A percentile compares a stretch with the other conserved stretches of the same genome.
Conservation (phyloP, 139 green algal genomes). For the Chlamydomonas sp. region DNA sequence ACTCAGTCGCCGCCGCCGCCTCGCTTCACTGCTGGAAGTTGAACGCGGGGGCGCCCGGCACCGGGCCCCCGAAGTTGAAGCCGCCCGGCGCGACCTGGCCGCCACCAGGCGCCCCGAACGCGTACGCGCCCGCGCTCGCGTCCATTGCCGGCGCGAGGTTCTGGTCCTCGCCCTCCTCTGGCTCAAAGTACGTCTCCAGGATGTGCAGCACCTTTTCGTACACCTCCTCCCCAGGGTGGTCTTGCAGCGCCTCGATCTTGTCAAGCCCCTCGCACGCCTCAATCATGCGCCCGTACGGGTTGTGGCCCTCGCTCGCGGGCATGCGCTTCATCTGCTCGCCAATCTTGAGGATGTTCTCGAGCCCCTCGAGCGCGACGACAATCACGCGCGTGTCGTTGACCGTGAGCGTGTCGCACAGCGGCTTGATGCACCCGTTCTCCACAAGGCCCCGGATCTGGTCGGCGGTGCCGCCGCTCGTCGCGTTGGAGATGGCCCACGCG, state of each 20-base stretch:
- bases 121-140: constrained; percentile 13
- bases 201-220: constrained; percentile 97
- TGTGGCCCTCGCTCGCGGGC: constrained; percentile 46
- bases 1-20: too few species aligned
- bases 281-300: constrained; percentile 82
- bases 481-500: constrained; percentile 98
- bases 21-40: constrained; percentile 12
- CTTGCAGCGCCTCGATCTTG: constrained; percentile 91
- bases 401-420: constrained; percentile 92
- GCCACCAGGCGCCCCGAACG: constrained; percentile 17
- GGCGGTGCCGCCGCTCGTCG: constrained; percentile 83
- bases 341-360: constrained; percentile 99
- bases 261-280: constrained; percentile 96
- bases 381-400: constrained; percentile 89
- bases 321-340: constrained; percentile 47
- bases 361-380: constrained; percentile 93
- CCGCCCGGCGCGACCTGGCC: neutral
- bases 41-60: neutral
- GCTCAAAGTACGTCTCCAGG: constrained; percentile 89
- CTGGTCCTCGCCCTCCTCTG: constrained; percentile 94
- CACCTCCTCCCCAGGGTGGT: constrained; percentile 77
- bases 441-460: constrained; percentile 88
- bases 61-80: constrained; percentile 22
- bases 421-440: constrained; percentile 78
- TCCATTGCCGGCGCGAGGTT: constrained; percentile 73